Conservation (phyloP, 2,329 filamentous ascomycete genomes). For the Cercospora canescens region DNA sequence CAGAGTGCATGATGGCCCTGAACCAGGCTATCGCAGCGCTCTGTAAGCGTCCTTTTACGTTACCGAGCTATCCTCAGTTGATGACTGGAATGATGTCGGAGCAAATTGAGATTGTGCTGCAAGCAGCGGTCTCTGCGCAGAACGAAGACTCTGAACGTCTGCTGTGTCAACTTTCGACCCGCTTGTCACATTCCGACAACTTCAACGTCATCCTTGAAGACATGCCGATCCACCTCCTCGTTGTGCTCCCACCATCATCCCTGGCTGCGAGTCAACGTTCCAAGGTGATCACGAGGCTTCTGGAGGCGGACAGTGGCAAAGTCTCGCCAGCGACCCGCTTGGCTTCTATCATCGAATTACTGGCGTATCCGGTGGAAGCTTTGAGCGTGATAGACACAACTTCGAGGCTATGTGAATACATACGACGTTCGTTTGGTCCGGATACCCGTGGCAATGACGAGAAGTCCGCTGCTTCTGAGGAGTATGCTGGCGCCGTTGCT, state of each 20-base stretch:
- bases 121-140: background rate
- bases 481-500: background rate
- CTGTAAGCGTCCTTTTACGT: background rate
- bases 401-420: background rate
- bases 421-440: background rate
- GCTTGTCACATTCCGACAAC: background rate
- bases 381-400: background rate
- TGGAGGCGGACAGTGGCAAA: background rate
- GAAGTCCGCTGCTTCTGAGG: too few species aligned
- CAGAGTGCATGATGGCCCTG: background rate
- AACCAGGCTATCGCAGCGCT: conserved; percentile 5
- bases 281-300: background rate
- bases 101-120: background rate
- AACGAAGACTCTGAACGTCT: background rate
- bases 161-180: background rate
- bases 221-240: background rate
- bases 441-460: background rate
- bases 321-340: background rate
- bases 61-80: background rate
- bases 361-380: background rate
- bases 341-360: background rate
- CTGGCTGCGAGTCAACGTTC: background rate
- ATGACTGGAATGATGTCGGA: background rate
- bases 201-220: background rate
- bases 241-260: background rate